Base-by-base conservation (phyloP, 257 asterid species). In the Apocynum venetum region DNA sequence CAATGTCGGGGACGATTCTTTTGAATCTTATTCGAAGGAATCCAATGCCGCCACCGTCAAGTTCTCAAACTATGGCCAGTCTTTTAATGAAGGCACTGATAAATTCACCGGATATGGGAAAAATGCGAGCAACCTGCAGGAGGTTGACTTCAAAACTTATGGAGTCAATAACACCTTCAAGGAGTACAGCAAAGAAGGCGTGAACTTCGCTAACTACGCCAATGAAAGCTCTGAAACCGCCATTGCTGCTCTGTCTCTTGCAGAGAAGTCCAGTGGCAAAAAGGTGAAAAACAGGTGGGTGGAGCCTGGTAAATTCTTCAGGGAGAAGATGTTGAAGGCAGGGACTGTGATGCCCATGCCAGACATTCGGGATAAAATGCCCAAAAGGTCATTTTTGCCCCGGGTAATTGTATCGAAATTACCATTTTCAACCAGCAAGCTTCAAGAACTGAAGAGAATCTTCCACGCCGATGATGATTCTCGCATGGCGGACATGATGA, bases 311-410 rank as follows among this genome's bases (percentile, higher is more conserved):
- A 95, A 87, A 77, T 95, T 95, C 79, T 95, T 93, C 77, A 64
- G 96, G 43, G 98, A 95, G 79, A 75, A 88, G 64, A 89, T 85
- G 94, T 61, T 95, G 85, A 89, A 84, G 77, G 77, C 79, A 56
- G 98, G 98, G 15, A 81, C 79, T 1, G 59, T 87, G 13, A 87
- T 95, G 96, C 94, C 96, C 0, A 92, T 95, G 98, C 98, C 98
- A 0, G 97, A 95, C 86, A 87, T 95, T 4, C 82, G 84, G 1
- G 98, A 95, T 48, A 95, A 85, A 84, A 92, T 95, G 98, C 98
- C 98, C 0, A 81, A 84, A 86, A 88, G 98, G 92, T 92, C 98
- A 0, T 94, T 94, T 78, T 78, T 94, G 60, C 98, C 97, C 86
- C 91, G 97, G 38, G 77, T 71, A 25, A 89, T 94, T 5, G 83